Evolutionary conservation across 2,329 filamentous ascomycete species (phyloP).

Genomic region (Sarocladiaceae sp.): DNA sequence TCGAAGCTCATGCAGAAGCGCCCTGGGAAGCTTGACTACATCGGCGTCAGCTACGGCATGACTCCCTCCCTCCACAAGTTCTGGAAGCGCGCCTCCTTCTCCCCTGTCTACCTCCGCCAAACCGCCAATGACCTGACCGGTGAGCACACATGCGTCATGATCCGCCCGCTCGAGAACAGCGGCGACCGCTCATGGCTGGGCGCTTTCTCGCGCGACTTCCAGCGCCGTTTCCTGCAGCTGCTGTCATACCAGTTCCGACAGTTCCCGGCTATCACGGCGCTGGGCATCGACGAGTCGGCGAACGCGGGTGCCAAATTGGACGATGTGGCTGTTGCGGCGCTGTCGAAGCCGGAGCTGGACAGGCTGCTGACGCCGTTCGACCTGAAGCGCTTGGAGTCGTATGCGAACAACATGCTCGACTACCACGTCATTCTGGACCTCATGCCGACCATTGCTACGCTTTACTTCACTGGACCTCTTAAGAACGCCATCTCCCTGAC

Average conservation of each 20-base stretch:
- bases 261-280: constrained; percentile 70
- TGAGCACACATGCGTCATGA: constrained; percentile 97
- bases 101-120: constrained; percentile 88
- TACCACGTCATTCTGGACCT: constrained; percentile 96
- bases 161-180: constrained; percentile 64
- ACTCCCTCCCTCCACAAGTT: constrained; percentile 87
- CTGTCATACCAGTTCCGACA: constrained; percentile 87
- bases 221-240: constrained; percentile 83
- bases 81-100: constrained; percentile 85
- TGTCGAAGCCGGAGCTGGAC: constrained; percentile 74
- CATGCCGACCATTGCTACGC: constrained; percentile 70
- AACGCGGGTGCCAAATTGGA: constrained; percentile 65
- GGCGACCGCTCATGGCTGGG: constrained; percentile 80
- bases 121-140: constrained; percentile 94
- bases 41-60: constrained; percentile 92
- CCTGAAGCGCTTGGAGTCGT: constrained; percentile 88
- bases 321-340: constrained; percentile 45
- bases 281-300: constrained; percentile 85
- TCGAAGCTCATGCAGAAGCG: constrained; percentile 78
- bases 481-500: constrained; percentile 61
- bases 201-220: constrained; percentile 88
- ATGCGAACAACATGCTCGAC: constrained; percentile 94
- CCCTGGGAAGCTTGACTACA: constrained; percentile 76
- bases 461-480: constrained; percentile 80
- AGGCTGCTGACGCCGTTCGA: constrained; percentile 80